Evolutionary conservation across 2,329 filamentous ascomycete species (phyloP).

Genomic region (Thelonectria rubi): DNA sequence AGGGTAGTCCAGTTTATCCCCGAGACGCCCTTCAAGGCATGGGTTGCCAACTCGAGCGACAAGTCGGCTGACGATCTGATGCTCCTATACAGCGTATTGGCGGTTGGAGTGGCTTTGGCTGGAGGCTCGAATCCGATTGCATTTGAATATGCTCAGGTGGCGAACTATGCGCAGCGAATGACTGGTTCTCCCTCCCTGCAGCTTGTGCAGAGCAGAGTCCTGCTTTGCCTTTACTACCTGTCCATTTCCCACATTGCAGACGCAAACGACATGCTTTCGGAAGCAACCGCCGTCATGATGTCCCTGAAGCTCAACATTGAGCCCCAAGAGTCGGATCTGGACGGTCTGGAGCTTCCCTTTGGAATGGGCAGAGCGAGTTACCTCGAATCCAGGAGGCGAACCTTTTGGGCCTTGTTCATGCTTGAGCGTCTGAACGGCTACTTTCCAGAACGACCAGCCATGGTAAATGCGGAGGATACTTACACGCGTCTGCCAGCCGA

Average conservation of each 20-base stretch:
- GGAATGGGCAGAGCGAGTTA: slow-evolving; percentile 66
- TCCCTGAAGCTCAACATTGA: slow-evolving; percentile 73
- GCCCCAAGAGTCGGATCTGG: slow-evolving; percentile 56
- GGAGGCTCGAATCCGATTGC: slow-evolving; percentile 50
- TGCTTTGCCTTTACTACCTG: slow-evolving; percentile 73
- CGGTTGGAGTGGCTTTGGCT: slow-evolving; percentile 51
- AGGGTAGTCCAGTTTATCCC: slow-evolving; percentile 55
- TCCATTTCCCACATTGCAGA: slow-evolving; percentile 66
- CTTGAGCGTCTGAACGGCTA: slow-evolving; percentile 73
- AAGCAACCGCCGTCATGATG: slow-evolving; percentile 67
- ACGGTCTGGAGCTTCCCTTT: slow-evolving; percentile 59
- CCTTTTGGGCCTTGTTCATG: slow-evolving; percentile 76
- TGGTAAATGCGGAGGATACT: slow-evolving; percentile 71
- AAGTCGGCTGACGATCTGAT: slow-evolving; percentile 56
- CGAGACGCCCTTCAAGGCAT: slow-evolving; percentile 51
- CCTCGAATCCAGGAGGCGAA: slow-evolving; percentile 73
- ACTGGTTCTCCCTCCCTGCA: slow-evolving; percentile 57
- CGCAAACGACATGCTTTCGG: slow-evolving; percentile 71
- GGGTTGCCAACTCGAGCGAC: slow-evolving; percentile 48
- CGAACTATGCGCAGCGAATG: slow-evolving; percentile 61
- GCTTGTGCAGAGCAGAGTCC: slow-evolving; percentile 72
- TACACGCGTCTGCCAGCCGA: slow-evolving; percentile 73
- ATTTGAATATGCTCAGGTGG: slow-evolving; percentile 58
- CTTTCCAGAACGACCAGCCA: slow-evolving; percentile 61
- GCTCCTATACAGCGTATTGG: slow-evolving; percentile 57